These are phyloP conservation scores for Cynanchum wilfordii DNA, from an alignment of 257 asterid genomes.

Conservation along the genomic window DNA sequence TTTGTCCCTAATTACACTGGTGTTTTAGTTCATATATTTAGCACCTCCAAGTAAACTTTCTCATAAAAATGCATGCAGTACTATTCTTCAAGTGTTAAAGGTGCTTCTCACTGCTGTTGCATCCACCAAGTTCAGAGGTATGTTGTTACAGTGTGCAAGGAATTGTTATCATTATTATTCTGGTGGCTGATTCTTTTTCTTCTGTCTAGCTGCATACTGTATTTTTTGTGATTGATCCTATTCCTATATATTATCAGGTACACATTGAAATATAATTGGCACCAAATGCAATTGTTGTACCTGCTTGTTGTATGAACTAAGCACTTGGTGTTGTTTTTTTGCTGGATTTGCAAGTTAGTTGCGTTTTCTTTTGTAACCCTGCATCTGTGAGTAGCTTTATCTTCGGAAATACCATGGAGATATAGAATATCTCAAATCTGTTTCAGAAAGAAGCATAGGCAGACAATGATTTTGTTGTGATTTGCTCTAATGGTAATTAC, in stretches of 20 bases:
- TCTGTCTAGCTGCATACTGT: not conserved
- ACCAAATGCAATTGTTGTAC: not conserved
- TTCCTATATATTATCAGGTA: not conserved
- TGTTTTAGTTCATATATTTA: constrained; percentile 16
- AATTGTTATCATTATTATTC: not conserved
- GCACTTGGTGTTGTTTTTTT: not conserved
- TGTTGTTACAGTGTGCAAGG: constrained; percentile 10
- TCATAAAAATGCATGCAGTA: constrained; percentile 53
- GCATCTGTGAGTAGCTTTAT: not conserved
- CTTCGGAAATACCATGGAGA: not conserved
- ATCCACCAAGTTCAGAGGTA: constrained; percentile 89
- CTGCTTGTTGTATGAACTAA: not conserved
- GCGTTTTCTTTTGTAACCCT: not conserved
- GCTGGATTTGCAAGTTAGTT: not conserved
- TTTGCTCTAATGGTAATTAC: not conserved
- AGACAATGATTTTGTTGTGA: not conserved
- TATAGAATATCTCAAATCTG: not conserved
- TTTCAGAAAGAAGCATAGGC: not conserved
- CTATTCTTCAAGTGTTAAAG: constrained; percentile 94
- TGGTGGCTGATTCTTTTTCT: not conserved
- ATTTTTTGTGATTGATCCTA: not conserved
- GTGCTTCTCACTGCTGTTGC: constrained; percentile 96
- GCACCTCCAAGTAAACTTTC: constrained; percentile 23
- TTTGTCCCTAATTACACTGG: constrained; percentile 25
- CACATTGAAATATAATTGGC: not conserved